Evolutionary conservation across 768 basidiomycete genomes (phyloP), one percentile per base, ranked within the genome.

Genomic region (Lentinula sp.): DNA sequence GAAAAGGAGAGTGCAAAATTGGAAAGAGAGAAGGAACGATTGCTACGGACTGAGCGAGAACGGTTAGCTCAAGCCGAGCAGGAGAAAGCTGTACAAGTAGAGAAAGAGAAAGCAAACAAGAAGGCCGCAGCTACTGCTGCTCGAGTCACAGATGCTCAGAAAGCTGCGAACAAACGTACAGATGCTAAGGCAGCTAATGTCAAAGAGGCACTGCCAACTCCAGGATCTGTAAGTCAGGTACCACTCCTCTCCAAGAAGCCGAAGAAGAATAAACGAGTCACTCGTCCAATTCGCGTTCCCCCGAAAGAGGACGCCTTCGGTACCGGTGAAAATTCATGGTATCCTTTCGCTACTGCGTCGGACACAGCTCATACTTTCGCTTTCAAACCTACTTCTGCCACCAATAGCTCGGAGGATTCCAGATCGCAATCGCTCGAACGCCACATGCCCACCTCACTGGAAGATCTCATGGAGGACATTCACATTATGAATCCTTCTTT

Each of bases 211-310:
- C 45, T 63, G 32, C 51, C 62, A 15, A 57, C 61, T 21, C 53
- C 62, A 28, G 78, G 81, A 49, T 72, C 76, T n/a, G 68, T 72
- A 4, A 67, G 77, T 3, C 91, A 91, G 67, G 85, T 84, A 10
- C 89, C 91, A 16, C 81, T 93, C 37, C 75, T 91, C 43, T 91
- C 91, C 23, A 91, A 87, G 71, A 86, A 90, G 73, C 88, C 91
- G 5, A 93, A 91, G 79, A 93, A 93, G 72, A 89, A 77, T 66
- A 91, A 87, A 66, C 87, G 88, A 0, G 65, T 79, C 48, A 62
- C 82, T 55, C 88, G 86, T 65, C 79, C 81, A 10, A 78, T 84
- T 65, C 84, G 76, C 62, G 77, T 84, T 42, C 77, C 79, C 1
- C 54, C 68, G 2, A 88, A 83, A 69, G 89, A 90, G 37, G 87